Evolutionary conservation across 192 early-diverging fungal genomes (phyloP).

Genomic region (Chytriomyces sp.): DNA sequence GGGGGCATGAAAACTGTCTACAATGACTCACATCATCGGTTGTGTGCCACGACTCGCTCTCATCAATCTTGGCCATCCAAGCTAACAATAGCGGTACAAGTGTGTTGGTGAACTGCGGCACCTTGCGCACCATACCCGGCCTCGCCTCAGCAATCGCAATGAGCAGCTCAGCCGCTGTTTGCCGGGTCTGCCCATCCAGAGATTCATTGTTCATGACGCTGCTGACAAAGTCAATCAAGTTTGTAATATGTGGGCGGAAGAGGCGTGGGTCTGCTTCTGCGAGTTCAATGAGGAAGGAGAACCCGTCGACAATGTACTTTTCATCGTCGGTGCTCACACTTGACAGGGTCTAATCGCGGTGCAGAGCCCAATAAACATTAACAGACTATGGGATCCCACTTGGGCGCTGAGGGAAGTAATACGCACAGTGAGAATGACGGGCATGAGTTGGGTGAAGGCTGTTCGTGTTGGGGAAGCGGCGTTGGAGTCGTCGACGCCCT

Average conservation of each 20-base stretch:
- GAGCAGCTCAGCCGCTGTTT: constrained; percentile 89
- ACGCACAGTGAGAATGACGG: constrained; percentile 76
- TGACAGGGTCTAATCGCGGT: constrained; percentile 27
- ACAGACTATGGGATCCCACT: no score
- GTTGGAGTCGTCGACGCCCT: constrained; percentile 24
- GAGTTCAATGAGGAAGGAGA: constrained; percentile 67
- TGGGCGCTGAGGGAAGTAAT: no score
- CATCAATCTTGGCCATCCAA: constrained; percentile 95
- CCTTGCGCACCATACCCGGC: constrained; percentile 90
- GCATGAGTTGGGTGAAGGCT: constrained; percentile 69
- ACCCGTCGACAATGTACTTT: constrained; percentile 51
- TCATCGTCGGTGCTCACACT: constrained; percentile 50
- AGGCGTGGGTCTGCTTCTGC: constrained; percentile 81
- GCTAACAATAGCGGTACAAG: constrained; percentile 87
- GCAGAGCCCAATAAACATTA: no score
- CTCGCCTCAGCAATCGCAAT: constrained; percentile 87
- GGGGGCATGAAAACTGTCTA: background rate
- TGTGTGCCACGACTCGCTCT: constrained; percentile 87
- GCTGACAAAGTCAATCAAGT: constrained; percentile 74
- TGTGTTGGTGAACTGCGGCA: constrained; percentile 72
- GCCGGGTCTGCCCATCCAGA: constrained; percentile 81
- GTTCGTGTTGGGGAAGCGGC: background rate
- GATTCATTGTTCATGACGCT: constrained; percentile 78
- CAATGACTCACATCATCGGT: constrained; percentile 67
- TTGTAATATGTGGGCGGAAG: constrained; percentile 78